These are phyloP conservation scores for Taphrina sp. DNA, from an alignment of 1,139 yeast genomes.

Conservation along the genomic window DNA sequence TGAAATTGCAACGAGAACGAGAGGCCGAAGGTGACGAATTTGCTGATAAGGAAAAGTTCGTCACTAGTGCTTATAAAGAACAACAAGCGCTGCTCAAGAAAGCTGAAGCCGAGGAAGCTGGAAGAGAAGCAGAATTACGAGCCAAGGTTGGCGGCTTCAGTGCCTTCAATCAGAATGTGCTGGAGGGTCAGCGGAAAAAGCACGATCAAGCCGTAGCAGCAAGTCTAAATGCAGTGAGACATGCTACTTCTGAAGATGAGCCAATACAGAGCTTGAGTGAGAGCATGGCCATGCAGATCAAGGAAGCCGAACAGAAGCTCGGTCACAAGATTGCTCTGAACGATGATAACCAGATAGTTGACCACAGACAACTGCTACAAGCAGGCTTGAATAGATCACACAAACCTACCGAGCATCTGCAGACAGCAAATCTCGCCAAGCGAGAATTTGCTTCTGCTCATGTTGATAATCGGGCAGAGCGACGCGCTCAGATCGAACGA, in stretches of 20 bases:
- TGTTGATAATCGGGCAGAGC: constrained; percentile 11
- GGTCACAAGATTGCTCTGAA: constrained; percentile 39
- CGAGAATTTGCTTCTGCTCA: constrained; percentile 42
- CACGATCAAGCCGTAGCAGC: constrained; percentile 40
- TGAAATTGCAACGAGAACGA: constrained; percentile 42
- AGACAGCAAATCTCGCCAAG: constrained; percentile 43
- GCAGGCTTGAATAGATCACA: constrained; percentile 41
- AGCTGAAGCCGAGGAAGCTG: constrained; percentile 41
- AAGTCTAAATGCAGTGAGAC: background rate
- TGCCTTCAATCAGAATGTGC: constrained; percentile 40
- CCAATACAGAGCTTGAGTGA: background rate
- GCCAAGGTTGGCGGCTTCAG: constrained; percentile 32
- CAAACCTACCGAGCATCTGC: constrained; percentile 24
- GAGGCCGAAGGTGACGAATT: constrained; percentile 46
- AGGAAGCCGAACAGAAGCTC: constrained; percentile 38
- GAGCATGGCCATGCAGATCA: constrained; percentile 31
- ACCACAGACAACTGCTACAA: constrained; percentile 40
- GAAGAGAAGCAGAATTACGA: constrained; percentile 36
- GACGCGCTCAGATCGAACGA: constrained; percentile 26
- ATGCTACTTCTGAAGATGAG: background rate
- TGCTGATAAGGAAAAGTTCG: constrained; percentile 49
- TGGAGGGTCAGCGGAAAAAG: constrained; percentile 39
- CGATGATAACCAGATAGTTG: constrained; percentile 42
- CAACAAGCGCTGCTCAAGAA: constrained; percentile 44
- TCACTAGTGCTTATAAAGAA: constrained; percentile 49